A percentile compares a stretch with the other conserved stretches of the same genome.
These are phyloP conservation scores for Cladosporium sp. DNA, from an alignment of 2,329 filamentous ascomycete genomes.

Conservation along the genomic window DNA sequence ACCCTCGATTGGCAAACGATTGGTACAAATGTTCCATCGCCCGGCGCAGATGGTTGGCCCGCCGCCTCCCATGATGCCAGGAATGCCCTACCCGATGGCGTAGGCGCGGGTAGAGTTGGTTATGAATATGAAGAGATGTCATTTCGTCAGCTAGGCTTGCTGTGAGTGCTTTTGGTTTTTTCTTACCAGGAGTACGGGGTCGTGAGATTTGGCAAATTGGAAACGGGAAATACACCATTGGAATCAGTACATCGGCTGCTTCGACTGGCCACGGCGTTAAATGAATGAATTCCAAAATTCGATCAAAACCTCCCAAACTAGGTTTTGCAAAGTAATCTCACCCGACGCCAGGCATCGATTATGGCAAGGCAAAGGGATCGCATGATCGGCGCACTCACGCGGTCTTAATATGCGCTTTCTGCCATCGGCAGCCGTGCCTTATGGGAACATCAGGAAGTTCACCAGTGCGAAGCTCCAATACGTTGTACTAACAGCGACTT, in stretches of 20 bases:
- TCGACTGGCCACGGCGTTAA: not conserved
- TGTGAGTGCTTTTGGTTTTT: too few relatives aligned
- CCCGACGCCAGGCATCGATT: too few relatives aligned
- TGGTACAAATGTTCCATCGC: conserved; percentile 67
- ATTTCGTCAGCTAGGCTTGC: too few relatives aligned
- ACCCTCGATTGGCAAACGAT: conserved; percentile 68
- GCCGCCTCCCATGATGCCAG: conserved; percentile 7
- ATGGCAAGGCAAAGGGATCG: not conserved
- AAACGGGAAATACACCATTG: conserved; percentile 11
- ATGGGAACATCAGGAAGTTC: too few relatives aligned
- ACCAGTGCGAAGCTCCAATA: too few relatives aligned
- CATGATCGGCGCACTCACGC: too few relatives aligned
- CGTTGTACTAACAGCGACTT: too few relatives aligned
- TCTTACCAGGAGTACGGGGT: conserved; percentile 1
- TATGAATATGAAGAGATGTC: not conserved
- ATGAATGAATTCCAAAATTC: not conserved
- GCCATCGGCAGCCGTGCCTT: too few relatives aligned
- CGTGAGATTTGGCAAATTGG: not conserved
- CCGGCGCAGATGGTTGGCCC: conserved; percentile 14
- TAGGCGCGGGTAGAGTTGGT: not conserved
- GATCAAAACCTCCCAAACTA: not conserved
- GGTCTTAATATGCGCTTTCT: too few relatives aligned
- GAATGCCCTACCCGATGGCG: not conserved
- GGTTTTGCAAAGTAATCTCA: too few relatives aligned
- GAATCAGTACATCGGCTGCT: not conserved